phyloP scores from a whole-genome alignment of 805 yeast species.

The Cyberlindnera mrakii region DNA sequence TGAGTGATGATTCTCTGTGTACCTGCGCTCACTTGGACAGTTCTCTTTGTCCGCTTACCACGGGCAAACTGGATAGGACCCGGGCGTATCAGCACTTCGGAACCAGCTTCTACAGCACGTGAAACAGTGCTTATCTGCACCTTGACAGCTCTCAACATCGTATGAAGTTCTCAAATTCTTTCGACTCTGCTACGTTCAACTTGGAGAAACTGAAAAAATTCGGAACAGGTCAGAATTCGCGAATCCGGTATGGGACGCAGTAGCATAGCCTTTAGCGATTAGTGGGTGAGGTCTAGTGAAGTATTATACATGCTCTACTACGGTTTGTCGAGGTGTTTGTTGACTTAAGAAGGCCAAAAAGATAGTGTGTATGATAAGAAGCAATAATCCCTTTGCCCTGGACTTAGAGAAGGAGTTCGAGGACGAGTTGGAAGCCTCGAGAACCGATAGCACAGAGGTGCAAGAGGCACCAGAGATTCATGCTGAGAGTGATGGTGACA shows the following conservation, averaged over 20 bases:
- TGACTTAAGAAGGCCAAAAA: too few relatives aligned
- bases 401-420: constrained; percentile 4
- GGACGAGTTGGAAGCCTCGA: constrained; percentile 1
- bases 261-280: too few relatives aligned
- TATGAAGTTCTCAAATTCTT: neutral
- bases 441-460: neutral
- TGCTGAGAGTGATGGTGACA: neutral
- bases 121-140: constrained; percentile 4
- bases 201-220: too few relatives aligned
- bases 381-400: constrained; percentile 12
- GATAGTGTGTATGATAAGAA: neutral
- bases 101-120: constrained; percentile 6
- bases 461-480: neutral
- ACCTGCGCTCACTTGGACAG: constrained; percentile 35
- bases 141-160: neutral
- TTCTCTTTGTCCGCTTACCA: constrained; percentile 44
- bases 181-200: neutral
- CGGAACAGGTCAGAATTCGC: too few relatives aligned
- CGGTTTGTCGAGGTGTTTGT: too few relatives aligned
- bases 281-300: too few relatives aligned
- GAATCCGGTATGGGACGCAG: too few relatives aligned
- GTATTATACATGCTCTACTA: too few relatives aligned
- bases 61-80: constrained; percentile 29
- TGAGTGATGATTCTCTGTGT: constrained; percentile 42
- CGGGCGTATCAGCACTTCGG: neutral